Evolutionary conservation across 2,329 filamentous ascomycete species (phyloP).

Genomic region (Talaromyces sp.): DNA sequence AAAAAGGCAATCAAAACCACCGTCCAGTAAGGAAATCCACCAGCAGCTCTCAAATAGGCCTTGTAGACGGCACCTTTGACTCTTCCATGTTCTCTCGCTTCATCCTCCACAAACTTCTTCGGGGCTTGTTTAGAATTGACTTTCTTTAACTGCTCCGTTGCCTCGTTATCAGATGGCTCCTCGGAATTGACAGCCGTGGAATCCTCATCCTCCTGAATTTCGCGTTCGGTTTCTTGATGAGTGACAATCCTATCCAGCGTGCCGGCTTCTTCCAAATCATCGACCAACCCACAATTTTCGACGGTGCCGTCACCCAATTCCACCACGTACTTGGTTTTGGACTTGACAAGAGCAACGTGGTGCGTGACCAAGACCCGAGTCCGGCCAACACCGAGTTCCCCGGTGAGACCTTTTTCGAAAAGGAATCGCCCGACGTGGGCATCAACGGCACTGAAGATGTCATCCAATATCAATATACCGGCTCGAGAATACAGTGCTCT

Average conservation of each 20-base stretch:
- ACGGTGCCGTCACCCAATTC: constrained; percentile 67
- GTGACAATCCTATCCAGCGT: constrained; percentile 41
- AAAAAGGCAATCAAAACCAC: constrained; percentile 41
- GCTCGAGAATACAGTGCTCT: constrained; percentile 75
- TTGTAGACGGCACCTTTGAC: constrained; percentile 65
- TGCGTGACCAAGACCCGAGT: constrained; percentile 79
- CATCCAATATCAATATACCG: constrained; percentile 72
- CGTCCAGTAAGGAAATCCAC: constrained; percentile 60
- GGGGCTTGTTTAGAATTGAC: constrained; percentile 17
- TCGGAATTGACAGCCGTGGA: constrained; percentile 10
- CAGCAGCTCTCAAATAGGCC: constrained; percentile 64
- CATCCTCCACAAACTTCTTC: constrained; percentile 69
- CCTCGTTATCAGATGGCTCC: constrained; percentile 3
- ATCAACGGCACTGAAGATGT: constrained; percentile 78
- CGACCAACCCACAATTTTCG: constrained; percentile 57
- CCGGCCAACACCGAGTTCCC: constrained; percentile 63
- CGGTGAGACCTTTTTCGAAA: constrained; percentile 70
- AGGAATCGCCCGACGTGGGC: constrained; percentile 76
- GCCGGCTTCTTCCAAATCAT: constrained; percentile 50
- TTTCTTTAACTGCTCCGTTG: constrained; percentile 12
- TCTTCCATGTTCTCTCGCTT: constrained; percentile 66
- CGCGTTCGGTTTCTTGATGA: constrained; percentile 43
- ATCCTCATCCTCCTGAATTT: constrained; percentile 11
- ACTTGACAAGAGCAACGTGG: constrained; percentile 67
- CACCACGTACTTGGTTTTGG: constrained; percentile 69